phyloP scores from a whole-genome alignment of 2,329 filamentous ascomycete species.

The Macrophomina tecta region DNA sequence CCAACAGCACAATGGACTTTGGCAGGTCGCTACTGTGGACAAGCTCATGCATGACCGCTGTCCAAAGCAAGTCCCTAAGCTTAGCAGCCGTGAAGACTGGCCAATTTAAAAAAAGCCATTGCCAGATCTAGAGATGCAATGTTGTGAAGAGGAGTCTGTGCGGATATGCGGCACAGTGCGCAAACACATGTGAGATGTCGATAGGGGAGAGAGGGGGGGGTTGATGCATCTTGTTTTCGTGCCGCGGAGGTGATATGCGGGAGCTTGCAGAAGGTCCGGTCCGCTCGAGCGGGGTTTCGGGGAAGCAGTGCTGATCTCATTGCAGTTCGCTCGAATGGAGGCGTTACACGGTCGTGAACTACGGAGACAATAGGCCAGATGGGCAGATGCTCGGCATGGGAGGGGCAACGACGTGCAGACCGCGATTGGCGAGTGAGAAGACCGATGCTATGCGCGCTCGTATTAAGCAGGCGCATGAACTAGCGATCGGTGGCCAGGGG shows the following conservation, averaged over 20 bases:
- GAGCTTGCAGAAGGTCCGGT: slow-evolving; percentile 22
- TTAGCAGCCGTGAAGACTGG: too few species aligned
- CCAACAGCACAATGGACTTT: too few species aligned
- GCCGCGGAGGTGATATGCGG: not conserved
- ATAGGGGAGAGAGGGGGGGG: slow-evolving; percentile 3
- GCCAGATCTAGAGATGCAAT: not conserved
- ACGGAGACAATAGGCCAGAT: not conserved
- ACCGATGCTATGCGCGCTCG: slow-evolving; percentile 3
- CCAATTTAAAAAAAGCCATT: too few species aligned
- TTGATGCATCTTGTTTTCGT: slow-evolving; percentile 8
- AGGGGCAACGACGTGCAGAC: not conserved
- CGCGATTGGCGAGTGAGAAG: not conserved
- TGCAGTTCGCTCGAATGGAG: not conserved
- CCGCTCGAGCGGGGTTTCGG: slow-evolving; percentile 1
- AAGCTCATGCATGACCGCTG: too few species aligned
- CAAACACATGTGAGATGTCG: not conserved
- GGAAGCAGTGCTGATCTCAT: not conserved
- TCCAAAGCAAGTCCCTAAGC: too few species aligned
- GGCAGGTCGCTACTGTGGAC: too few species aligned
- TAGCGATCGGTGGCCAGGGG: not conserved
- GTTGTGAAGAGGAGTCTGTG: not conserved
- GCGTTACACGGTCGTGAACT: not conserved
- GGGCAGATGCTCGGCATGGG: not conserved
- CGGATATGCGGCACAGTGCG: not conserved
- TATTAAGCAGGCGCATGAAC: not conserved